phyloP scores from a whole-genome alignment of 768 basidiomycete genomes.

The Psilocybe azurescens region DNA sequence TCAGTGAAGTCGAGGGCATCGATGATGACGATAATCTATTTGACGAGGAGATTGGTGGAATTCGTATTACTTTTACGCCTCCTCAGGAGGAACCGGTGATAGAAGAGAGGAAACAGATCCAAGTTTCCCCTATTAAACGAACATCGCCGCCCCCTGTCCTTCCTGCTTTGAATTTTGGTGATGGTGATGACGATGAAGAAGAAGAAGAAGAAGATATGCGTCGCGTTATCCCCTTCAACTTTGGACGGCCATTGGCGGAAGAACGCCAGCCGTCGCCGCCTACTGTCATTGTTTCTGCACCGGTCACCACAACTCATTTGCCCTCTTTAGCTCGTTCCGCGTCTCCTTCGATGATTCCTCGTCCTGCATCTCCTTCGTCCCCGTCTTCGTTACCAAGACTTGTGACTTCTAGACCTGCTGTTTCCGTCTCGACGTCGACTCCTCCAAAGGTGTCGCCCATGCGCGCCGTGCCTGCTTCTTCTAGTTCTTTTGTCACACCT shows the following conservation, averaged over 20 bases:
- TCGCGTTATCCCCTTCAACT: slow-evolving; percentile 37
- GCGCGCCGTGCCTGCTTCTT: slow-evolving; percentile 22
- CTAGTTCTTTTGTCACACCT: slow-evolving; percentile 50
- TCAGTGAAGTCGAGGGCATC: slow-evolving; percentile 32
- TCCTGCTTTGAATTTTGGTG: slow-evolving; percentile 40
- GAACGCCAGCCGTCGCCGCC: slow-evolving; percentile 25
- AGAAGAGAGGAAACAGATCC: slow-evolving; percentile 33
- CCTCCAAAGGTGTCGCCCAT: slow-evolving; percentile 33
- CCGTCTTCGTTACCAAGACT: slow-evolving; percentile 34
- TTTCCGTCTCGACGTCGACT: slow-evolving; percentile 34
- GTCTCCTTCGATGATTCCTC: slow-evolving; percentile 27
- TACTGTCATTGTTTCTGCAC: slow-evolving; percentile 14
- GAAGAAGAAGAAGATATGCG: slow-evolving; percentile 24
- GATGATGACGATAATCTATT: slow-evolving; percentile 53
- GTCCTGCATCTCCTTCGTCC: slow-evolving; percentile 31
- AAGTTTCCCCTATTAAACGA: slow-evolving; percentile 30
- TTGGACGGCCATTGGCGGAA: slow-evolving; percentile 31
- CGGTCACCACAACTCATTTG: slow-evolving; percentile 19
- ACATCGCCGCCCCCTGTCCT: slow-evolving; percentile 37
- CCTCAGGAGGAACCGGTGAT: slow-evolving; percentile 49
- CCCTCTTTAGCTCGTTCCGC: slow-evolving; percentile 18
- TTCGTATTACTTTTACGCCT: slow-evolving; percentile 75
- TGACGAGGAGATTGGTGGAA: slow-evolving; percentile 72
- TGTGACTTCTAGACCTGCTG: slow-evolving; percentile 21
- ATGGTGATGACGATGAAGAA: slow-evolving; percentile 33